Evolutionary conservation across 768 basidiomycete species (phyloP).

Genomic region (Leccinellum rugosiceps): DNA sequence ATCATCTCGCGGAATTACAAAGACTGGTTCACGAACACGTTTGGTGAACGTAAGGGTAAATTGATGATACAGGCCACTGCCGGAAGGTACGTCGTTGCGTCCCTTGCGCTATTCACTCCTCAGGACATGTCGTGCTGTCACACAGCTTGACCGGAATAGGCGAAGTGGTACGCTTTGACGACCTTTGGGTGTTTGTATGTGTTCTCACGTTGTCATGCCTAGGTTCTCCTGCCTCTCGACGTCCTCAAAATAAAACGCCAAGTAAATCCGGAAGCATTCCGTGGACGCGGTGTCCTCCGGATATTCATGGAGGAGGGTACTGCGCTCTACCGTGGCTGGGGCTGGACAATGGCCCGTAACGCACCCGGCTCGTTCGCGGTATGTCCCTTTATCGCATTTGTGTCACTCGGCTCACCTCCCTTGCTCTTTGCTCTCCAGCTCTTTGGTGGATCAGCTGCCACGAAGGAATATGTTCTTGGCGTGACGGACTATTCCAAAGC

Average conservation of each 20-base stretch:
- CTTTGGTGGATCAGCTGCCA: slow-evolving; percentile 92
- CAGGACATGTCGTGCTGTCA: slow-evolving; percentile 1
- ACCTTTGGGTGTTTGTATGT: not conserved
- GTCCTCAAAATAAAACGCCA: slow-evolving; percentile 98
- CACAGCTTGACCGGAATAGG: slow-evolving; percentile 75
- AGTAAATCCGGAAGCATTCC: slow-evolving; percentile 97
- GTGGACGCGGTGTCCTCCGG: slow-evolving; percentile 84
- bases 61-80: slow-evolving; percentile 94
- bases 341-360: slow-evolving; percentile 98
- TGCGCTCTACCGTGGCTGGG: slow-evolving; percentile 94
- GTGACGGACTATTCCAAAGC: slow-evolving; percentile 88
- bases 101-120: not conserved
- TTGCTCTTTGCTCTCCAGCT: slow-evolving; percentile 51
- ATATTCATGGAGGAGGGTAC: slow-evolving; percentile 92
- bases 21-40: slow-evolving; percentile 71
- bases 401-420: not conserved
- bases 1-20: slow-evolving; percentile 81
- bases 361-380: slow-evolving; percentile 96
- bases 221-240: slow-evolving; percentile 94
- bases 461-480: slow-evolving; percentile 91
- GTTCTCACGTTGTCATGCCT: not conserved
- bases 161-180: slow-evolving; percentile 73
- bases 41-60: slow-evolving; percentile 94
- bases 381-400: slow-evolving; percentile 29
- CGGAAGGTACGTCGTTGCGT: slow-evolving; percentile 62